Conservation (phyloP, 192 early-diverging fungal species). For the Podila epigama region DNA sequence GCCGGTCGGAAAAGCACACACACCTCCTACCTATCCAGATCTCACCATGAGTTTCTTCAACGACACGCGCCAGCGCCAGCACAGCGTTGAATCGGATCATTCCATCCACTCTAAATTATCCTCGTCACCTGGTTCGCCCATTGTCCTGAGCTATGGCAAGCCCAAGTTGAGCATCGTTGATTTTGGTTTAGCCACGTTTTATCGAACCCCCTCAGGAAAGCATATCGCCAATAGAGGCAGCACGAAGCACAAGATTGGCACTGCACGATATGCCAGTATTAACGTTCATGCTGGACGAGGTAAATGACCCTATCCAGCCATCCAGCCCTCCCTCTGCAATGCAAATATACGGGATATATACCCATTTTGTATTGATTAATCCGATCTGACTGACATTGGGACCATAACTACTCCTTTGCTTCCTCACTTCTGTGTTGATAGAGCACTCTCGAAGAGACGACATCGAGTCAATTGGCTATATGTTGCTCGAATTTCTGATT, state of each 20-base stretch:
- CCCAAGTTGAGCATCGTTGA: conserved; percentile 68
- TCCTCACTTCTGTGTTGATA: conserved; percentile 17
- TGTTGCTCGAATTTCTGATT: conserved; percentile 80
- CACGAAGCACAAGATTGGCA: conserved; percentile 67
- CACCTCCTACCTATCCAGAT: conserved; percentile 23
- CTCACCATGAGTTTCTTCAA: conserved; percentile 35
- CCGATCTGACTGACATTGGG: no score
- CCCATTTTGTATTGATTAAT: no score
- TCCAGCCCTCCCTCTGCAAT: no score
- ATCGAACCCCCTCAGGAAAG: conserved; percentile 51
- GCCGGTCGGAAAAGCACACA: conserved; percentile 16
- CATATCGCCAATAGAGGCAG: conserved; percentile 52
- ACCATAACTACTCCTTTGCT: no score
- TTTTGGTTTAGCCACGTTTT: conserved; percentile 60
- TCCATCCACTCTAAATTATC: conserved; percentile 8
- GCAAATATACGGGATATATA: no score
- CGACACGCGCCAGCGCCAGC: conserved; percentile 19
- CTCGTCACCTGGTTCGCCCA: conserved; percentile 22
- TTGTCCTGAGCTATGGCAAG: conserved; percentile 40
- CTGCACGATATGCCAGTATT: conserved; percentile 86
- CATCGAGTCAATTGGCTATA: conserved; percentile 83
- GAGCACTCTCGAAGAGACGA: conserved; percentile 88
- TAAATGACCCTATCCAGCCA: no score
- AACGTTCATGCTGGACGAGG: conserved; percentile 85
- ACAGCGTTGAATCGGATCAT: conserved; percentile 9